Conservation (phyloP, 2,329 filamentous ascomycete species). For the Colletotrichum spinosum region DNA sequence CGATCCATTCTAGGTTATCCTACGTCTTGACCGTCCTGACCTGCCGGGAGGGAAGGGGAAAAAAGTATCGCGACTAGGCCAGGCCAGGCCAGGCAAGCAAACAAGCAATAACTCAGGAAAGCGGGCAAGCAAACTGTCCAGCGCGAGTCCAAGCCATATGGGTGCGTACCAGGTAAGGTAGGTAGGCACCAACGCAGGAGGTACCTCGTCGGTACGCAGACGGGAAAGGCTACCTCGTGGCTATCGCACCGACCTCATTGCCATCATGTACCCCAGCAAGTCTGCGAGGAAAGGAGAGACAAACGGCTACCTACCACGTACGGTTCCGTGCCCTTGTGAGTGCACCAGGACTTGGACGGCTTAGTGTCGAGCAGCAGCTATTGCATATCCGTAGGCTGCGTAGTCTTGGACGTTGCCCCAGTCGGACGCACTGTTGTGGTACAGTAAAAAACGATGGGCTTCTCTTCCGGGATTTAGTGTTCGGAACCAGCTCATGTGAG, state of each 20-base stretch:
- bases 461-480: too few relatives aligned
- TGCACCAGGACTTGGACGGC: constrained; percentile 11
- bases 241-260: neutral
- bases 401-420: neutral
- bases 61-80: constrained; percentile 7
- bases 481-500: too few relatives aligned
- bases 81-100: constrained; percentile 13
- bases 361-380: constrained; percentile 6
- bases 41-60: constrained; percentile 8
- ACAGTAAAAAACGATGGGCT: too few relatives aligned
- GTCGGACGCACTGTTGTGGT: too few relatives aligned
- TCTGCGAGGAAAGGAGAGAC: constrained; percentile 2
- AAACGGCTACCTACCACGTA: constrained; percentile 11
- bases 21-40: constrained; percentile 4
- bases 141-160: too few relatives aligned
- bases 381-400: neutral
- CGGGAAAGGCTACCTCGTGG: too few relatives aligned
- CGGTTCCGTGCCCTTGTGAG: constrained; percentile 6
- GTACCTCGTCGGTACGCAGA: too few relatives aligned
- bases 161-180: neutral
- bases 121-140: constrained; percentile 11
- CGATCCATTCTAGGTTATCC: neutral
- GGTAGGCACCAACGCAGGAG: too few relatives aligned
- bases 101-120: neutral
- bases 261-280: constrained; percentile 4